Evolutionary conservation across 805 yeast genomes (phyloP), one percentile per base, ranked within the genome.

Genomic region (Yarrowia sp.): DNA sequence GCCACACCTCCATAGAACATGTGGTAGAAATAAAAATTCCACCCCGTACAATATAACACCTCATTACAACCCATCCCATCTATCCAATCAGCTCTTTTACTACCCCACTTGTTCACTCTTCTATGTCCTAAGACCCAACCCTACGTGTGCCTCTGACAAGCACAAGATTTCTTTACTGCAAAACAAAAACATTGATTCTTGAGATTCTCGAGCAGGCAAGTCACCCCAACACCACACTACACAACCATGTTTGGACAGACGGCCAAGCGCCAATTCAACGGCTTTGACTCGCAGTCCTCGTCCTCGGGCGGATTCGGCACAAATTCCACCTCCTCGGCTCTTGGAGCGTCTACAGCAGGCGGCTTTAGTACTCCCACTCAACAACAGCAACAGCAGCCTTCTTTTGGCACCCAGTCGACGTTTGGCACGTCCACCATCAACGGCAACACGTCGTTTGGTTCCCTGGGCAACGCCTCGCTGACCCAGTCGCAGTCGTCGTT

Each of bases 241-340:
- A 47, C 38, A 6, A 42, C n/a, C 58, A 55, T 55, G 61, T 55
- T 55, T 41, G 61, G 61, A 31, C 61, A 55, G 15, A n/a, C 61
- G 17, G 47, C 61, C 17, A 55, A 55, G 15, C 61, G 61, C 9
- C 61, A 51, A 22, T 51, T 51, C 22, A 51, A 51, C 43, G 58
- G 58, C 35, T 51, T 51, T 8, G 58, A 51, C 43, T 51, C 58
- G 35, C 58, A 51, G 43, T 51, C 58, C 35, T 51, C 58, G 33
- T 33, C 55, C 42, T 5, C 38, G 28, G 53, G 53, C 22, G 53
- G 51, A 17, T 55, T 55, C 15, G 61, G 58, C 53, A 22, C 31
- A 11, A 8, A 17, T 4, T 47, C 51, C 22, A 10, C 38, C 8
- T 5, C 7, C 18, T 3, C 35, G 13, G 33, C 36, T 8, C 32